Conservation (phyloP, 1,139 yeast genomes). For the Torulaspora pretoriensis region DNA sequence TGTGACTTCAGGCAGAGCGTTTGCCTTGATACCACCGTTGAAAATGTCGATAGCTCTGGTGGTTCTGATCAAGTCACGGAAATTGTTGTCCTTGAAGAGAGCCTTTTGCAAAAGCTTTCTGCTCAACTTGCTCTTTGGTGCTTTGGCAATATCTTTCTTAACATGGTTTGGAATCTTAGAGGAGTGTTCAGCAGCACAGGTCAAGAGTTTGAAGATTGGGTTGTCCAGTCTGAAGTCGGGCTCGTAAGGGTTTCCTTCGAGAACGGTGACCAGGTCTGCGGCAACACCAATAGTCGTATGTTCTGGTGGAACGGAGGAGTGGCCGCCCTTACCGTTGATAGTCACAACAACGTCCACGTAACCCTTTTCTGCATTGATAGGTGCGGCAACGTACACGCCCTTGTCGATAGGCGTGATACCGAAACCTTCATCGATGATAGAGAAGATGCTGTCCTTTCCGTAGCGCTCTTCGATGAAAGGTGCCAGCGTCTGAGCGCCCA, state of each 20-base stretch:
- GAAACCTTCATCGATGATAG: conserved; percentile 63
- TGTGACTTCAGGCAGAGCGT: conserved; percentile 71
- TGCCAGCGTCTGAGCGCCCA: conserved; percentile 51
- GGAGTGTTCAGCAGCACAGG: conserved; percentile 45
- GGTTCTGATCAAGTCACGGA: conserved; percentile 47
- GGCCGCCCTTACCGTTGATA: conserved; percentile 63
- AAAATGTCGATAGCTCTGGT: conserved; percentile 61
- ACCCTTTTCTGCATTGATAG: conserved; percentile 68
- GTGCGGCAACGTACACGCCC: conserved; percentile 51
- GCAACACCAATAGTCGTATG: conserved; percentile 74
- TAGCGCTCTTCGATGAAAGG: conserved; percentile 45
- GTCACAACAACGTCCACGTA: conserved; percentile 47
- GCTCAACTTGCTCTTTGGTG: conserved; percentile 20
- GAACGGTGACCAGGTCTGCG: conserved; percentile 46
- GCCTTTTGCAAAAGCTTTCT: conserved; percentile 29
- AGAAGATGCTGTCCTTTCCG: conserved; percentile 53
- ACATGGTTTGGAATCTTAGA: conserved; percentile 18
- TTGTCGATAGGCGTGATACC: conserved; percentile 39
- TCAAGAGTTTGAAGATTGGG: conserved; percentile 45
- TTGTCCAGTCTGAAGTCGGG: conserved; percentile 45
- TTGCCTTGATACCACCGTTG: conserved; percentile 58
- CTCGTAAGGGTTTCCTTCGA: conserved; percentile 50
- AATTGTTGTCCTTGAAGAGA: conserved; percentile 26
- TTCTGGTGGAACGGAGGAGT: conserved; percentile 66
- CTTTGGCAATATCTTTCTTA: conserved; percentile 25